Evolutionary conservation across 352 stramenopile species (phyloP).

Genomic region (Phytopythium montanum): DNA sequence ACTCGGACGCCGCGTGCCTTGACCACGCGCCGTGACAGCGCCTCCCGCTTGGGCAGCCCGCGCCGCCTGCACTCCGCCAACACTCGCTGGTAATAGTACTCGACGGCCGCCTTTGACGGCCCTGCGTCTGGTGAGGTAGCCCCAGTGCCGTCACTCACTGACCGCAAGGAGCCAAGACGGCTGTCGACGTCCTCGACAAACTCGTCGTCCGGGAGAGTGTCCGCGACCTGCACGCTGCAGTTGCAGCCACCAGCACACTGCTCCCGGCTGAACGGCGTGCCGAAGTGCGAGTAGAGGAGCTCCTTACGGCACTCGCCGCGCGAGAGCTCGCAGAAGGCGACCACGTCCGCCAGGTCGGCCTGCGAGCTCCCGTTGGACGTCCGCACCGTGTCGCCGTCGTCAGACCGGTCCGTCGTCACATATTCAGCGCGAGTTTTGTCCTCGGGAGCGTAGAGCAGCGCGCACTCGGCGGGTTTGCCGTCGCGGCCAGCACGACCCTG

Average conservation of each 20-base stretch:
- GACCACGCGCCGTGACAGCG: constrained; percentile 44
- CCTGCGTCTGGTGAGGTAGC: neutral
- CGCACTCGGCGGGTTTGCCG: constrained; percentile 40
- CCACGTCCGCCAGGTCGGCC: constrained; percentile 42
- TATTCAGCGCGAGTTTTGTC: constrained; percentile 51
- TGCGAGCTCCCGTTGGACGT: constrained; percentile 39
- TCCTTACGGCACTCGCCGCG: constrained; percentile 51
- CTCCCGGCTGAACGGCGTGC: constrained; percentile 32
- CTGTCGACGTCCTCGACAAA: neutral
- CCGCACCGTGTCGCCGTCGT: constrained; percentile 16
- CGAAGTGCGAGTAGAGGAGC: constrained; percentile 53
- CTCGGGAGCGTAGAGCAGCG: constrained; percentile 53
- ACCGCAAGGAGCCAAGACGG: neutral
- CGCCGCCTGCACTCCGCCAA: constrained; percentile 33
- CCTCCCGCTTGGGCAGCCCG: constrained; percentile 52
- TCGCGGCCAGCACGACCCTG: constrained; percentile 70
- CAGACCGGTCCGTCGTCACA: constrained; percentile 37
- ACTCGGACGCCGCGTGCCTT: constrained; percentile 19
- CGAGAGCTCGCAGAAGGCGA: constrained; percentile 43
- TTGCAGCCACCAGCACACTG: constrained; percentile 16
- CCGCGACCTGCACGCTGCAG: constrained; percentile 19
- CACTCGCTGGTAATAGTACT: constrained; percentile 65
- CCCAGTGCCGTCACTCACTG: neutral
- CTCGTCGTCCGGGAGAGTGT: neutral
- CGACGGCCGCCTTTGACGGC: constrained; percentile 27